Base-by-base conservation (phyloP, 495 filamentous ascomycete genomes). In the Penicillium nucicola region DNA sequence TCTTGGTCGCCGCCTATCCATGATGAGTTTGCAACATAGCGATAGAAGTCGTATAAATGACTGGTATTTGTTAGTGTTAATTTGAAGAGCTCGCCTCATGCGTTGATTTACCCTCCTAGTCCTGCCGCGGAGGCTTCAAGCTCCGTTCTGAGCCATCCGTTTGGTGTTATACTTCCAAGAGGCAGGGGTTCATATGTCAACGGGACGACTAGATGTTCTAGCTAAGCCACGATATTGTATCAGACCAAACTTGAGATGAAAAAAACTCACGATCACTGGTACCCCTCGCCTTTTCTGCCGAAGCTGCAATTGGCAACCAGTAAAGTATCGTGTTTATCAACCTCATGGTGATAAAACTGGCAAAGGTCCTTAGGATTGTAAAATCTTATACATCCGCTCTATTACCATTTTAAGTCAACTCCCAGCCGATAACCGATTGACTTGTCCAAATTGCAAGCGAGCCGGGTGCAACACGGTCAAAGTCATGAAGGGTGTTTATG, bases 131-230 rank as follows among this genome's bases (percentile, higher is more conserved):
- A 74, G 13, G 76, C 58, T 18, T 69, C 49, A 18, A 87, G 48
- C 49, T 86, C 77, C 48, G 80, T 75, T 39, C 70, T 62, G n/a
- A 86, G 64, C 84, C 84, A 87, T 34, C 83, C 83, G 38, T 65
- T 57, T 8, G 84, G 78, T 19, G 68, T 77, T 48, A 87, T 79
- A 18, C 76, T 65, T 20, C 83, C 82, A 8, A 85, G 66, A 1
- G 82, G 76, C 7, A 85, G 68, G 34, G 78, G 74, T 19, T 71
- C 52, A 40, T 75, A 73, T 19, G 57, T 57, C 19, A 72, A 69
- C 32, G 76, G 70, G 19, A 70, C 48, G 30, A 75, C 68, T 71
- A 19, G 3, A 11, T 17, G 1, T 11, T 17, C 0, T 10, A 1
- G 17, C 18, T 18, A 44, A 2, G 5, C 10, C 25, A 9, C 10